Evolutionary conservation across 148 eudicot genomes (phyloP).

Genomic region (Rhododendron griersonianum): DNA sequence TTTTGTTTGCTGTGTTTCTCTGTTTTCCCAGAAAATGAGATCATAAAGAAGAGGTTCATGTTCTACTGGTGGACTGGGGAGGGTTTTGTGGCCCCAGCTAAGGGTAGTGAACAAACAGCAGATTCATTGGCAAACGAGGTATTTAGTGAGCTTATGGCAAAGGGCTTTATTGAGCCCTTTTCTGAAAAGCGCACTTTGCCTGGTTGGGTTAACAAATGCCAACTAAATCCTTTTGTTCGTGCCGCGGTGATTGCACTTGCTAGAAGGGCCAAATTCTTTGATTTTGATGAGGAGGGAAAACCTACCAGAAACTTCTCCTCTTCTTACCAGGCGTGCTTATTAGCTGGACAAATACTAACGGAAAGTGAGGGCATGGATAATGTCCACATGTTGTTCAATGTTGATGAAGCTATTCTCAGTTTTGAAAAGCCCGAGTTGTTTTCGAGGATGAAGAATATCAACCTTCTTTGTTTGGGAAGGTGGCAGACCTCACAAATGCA

Average conservation of each 20-base stretch:
- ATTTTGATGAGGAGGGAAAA: slow-evolving; percentile 10
- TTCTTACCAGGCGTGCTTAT: background rate
- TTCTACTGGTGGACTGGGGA: slow-evolving; percentile 39
- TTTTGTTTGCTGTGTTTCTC: slow-evolving; percentile 20
- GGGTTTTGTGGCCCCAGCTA: background rate
- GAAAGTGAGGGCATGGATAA: background rate
- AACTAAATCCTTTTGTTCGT: slow-evolving; percentile 11
- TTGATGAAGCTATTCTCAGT: slow-evolving; percentile 12
- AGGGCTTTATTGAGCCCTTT: slow-evolving; percentile 16
- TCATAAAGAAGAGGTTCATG: slow-evolving; percentile 19
- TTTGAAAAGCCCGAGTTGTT: slow-evolving; percentile 21
- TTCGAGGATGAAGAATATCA: slow-evolving; percentile 27
- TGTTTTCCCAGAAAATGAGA: background rate
- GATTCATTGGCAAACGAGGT: slow-evolving; percentile 7
- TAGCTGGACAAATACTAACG: background rate
- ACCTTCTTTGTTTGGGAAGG: slow-evolving; percentile 39
- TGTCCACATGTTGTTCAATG: slow-evolving; percentile 31
- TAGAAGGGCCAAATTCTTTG: slow-evolving; percentile 4
- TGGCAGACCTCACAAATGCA: slow-evolving; percentile 21
- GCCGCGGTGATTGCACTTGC: slow-evolving; percentile 1
- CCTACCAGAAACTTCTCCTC: background rate
- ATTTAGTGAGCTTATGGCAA: slow-evolving; percentile 5
- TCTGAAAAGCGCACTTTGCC: background rate
- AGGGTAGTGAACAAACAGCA: background rate
- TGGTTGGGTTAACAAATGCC: slow-evolving; percentile 5